Conservation (phyloP, 2,329 filamentous ascomycete species). For the Rhytidhysteron rufulum region DNA sequence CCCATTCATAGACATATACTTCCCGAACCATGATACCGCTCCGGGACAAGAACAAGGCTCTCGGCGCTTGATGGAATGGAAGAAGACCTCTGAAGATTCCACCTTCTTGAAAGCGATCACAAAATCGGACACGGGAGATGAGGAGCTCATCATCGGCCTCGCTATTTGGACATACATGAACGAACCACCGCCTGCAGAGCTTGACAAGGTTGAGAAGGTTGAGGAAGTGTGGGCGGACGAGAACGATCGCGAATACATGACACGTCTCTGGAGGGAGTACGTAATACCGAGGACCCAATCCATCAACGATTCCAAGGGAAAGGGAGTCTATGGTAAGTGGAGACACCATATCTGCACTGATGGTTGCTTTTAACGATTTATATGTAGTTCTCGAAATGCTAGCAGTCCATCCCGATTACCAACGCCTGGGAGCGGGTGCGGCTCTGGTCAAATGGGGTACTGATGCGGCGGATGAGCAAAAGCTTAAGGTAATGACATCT, state of each 20-base stretch:
- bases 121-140: not conserved
- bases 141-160: slow-evolving; percentile 9
- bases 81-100: slow-evolving; percentile 5
- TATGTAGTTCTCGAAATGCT: too few relatives aligned
- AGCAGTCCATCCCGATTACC: too few relatives aligned
- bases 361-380: too few relatives aligned
- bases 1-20: slow-evolving; percentile 12
- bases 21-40: slow-evolving; percentile 10
- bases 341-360: too few relatives aligned
- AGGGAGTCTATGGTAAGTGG: too few relatives aligned
- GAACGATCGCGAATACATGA: slow-evolving; percentile 11
- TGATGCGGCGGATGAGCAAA: slow-evolving; percentile 10
- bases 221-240: slow-evolving; percentile 12
- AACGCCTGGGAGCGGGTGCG: too few relatives aligned
- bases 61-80: slow-evolving; percentile 9
- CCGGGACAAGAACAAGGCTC: slow-evolving; percentile 6
- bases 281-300: slow-evolving; percentile 9
- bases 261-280: slow-evolving; percentile 10
- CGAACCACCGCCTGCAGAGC: slow-evolving; percentile 7
- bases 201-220: slow-evolving; percentile 8
- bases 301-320: slow-evolving; percentile 6
- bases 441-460: too few relatives aligned
- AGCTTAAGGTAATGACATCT: slow-evolving; percentile 7
- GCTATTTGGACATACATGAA: slow-evolving; percentile 12
- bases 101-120: slow-evolving; percentile 12